phyloP scores from a whole-genome alignment of 441 rosid genomes.

The Kokia cookei region DNA sequence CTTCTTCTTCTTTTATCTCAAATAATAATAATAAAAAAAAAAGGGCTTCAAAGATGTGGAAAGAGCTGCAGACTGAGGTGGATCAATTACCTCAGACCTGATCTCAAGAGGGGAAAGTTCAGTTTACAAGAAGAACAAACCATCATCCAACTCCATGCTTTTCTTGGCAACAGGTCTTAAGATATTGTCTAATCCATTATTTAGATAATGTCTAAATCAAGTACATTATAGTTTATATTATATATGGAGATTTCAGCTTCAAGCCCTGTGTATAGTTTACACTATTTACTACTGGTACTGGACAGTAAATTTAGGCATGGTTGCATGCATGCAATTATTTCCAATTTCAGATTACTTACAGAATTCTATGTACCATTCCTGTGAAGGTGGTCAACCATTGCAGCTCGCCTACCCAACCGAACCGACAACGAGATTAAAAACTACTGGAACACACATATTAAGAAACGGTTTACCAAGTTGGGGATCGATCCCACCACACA shows the following conservation, averaged over 20 bases:
- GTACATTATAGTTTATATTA: neutral
- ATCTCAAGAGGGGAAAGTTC: constrained; percentile 50
- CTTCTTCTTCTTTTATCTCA: neutral
- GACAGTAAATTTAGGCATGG: neutral
- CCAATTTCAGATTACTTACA: neutral
- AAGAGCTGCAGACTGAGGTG: constrained; percentile 49
- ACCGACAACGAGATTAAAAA: constrained; percentile 52
- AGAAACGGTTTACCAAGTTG: constrained; percentile 38
- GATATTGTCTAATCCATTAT: too few species aligned
- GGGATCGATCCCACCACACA: constrained; percentile 55
- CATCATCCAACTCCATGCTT: constrained; percentile 54
- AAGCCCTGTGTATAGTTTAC: neutral
- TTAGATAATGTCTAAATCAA: neutral
- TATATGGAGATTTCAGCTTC: neutral
- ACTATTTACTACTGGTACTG: neutral
- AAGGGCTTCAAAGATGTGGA: constrained; percentile 49
- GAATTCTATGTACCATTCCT: neutral
- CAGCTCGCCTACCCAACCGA: constrained; percentile 37
- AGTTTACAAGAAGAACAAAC: constrained; percentile 43
- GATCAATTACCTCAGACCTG: constrained; percentile 47
- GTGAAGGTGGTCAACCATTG: constrained; percentile 44
- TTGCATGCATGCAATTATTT: neutral
- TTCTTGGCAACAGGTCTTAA: constrained; percentile 42
- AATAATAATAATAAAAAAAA: neutral
- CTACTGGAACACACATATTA: constrained; percentile 50